phyloP scores from a whole-genome alignment of 2,329 filamentous ascomycete species.

The Cytospora schulzeri region DNA sequence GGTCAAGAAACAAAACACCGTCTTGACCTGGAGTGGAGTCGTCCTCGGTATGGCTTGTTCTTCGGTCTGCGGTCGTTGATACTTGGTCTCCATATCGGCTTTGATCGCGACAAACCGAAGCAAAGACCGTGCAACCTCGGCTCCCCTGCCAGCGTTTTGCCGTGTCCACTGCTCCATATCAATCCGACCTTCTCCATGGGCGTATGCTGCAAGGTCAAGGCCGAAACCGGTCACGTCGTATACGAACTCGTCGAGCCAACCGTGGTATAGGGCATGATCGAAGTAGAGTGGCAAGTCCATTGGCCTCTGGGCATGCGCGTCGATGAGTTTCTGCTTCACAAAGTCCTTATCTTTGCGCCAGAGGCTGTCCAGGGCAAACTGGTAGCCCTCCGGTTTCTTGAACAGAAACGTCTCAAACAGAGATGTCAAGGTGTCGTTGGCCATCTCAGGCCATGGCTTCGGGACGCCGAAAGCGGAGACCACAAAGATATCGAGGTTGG shows the following conservation, averaged over 20 bases:
- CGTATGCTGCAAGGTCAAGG: conserved; percentile 82
- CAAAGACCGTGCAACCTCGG: conserved; percentile 70
- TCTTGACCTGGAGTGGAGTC: conserved; percentile 81
- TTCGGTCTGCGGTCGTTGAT: conserved; percentile 67
- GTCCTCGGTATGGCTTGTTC: conserved; percentile 56
- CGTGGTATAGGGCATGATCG: conserved; percentile 78
- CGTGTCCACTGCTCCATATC: conserved; percentile 82
- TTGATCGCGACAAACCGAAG: conserved; percentile 84
- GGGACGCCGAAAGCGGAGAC: conserved; percentile 77
- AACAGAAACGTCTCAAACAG: conserved; percentile 82
- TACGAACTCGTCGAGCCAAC: conserved; percentile 82
- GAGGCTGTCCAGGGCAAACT: conserved; percentile 87
- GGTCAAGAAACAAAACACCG: conserved; percentile 77
- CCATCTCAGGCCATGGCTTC: conserved; percentile 75
- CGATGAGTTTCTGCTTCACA: conserved; percentile 79
- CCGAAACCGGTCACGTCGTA: conserved; percentile 81
- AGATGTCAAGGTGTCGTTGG: conserved; percentile 73
- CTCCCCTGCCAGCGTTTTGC: conserved; percentile 65
- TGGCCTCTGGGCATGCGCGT: conserved; percentile 71
- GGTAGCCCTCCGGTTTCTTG: conserved; percentile 75
- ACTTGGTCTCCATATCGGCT: conserved; percentile 75
- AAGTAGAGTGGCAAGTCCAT: conserved; percentile 70
- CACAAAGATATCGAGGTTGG: conserved; percentile 77
- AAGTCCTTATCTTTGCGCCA: conserved; percentile 91
- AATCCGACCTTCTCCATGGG: conserved; percentile 77